Conservation (phyloP, 2,329 filamentous ascomycete species). For the Nigrograna mackinnonii region DNA sequence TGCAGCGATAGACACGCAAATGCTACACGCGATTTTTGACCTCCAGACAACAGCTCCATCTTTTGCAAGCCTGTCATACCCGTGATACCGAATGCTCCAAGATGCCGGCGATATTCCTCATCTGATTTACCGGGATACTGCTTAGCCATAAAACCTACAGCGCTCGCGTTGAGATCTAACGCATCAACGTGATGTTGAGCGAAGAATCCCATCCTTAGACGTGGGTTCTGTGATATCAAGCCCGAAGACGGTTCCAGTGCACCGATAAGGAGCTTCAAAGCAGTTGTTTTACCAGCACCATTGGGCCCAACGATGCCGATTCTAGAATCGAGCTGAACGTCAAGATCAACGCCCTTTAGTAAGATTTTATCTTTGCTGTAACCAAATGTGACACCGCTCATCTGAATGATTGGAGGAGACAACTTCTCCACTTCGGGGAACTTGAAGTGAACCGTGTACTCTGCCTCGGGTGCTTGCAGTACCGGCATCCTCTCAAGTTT, state of each 20-base stretch:
- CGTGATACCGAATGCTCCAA: slow-evolving; percentile 84
- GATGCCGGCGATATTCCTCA: slow-evolving; percentile 93
- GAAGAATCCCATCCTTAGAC: slow-evolving; percentile 92
- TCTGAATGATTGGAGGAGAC: slow-evolving; percentile 96
- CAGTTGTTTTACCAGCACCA: slow-evolving; percentile 97
- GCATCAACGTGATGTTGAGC: slow-evolving; percentile 98
- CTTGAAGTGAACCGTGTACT: slow-evolving; percentile 95
- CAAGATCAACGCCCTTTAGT: slow-evolving; percentile 84
- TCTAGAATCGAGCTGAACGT: slow-evolving; percentile 95
- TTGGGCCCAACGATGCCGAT: slow-evolving; percentile 99
- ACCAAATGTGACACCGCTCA: slow-evolving; percentile 89
- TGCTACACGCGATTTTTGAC: slow-evolving; percentile 96
- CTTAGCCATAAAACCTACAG: slow-evolving; percentile 95
- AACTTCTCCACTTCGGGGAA: slow-evolving; percentile 98
- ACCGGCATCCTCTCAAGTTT: slow-evolving; percentile 97
- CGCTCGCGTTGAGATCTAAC: slow-evolving; percentile 83
- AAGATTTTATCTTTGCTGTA: slow-evolving; percentile 81
- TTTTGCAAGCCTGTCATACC: slow-evolving; percentile 96
- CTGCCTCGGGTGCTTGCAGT: slow-evolving; percentile 84
- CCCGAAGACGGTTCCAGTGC: slow-evolving; percentile 77
- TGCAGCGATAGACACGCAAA: slow-evolving; percentile 94
- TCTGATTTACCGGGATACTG: slow-evolving; percentile 88
- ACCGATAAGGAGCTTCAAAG: slow-evolving; percentile 95
- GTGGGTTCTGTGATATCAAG: slow-evolving; percentile 84
- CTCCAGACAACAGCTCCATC: slow-evolving; percentile 91